Evolutionary conservation across 73 alveolate genomes (phyloP).

Genomic region (Blepharisma stoltei): DNA sequence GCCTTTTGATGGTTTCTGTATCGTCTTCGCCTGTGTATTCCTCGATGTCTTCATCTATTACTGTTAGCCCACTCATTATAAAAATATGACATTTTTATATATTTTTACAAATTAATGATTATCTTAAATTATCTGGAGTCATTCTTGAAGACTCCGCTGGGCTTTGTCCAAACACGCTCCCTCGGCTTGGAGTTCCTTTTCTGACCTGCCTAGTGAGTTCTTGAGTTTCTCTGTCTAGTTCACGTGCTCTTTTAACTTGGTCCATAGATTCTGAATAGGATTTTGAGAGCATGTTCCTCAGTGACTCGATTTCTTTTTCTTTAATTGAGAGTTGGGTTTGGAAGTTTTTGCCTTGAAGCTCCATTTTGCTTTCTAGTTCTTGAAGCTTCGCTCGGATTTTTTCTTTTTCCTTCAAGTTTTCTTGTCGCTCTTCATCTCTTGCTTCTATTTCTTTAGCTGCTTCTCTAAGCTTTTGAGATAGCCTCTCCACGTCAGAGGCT

Average conservation of each 20-base stretch:
- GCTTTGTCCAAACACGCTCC: too few relatives aligned
- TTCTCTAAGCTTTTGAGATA: too few relatives aligned
- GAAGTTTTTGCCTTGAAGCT: neutral
- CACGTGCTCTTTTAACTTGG: neutral
- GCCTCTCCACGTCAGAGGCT: too few relatives aligned
- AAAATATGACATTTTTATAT: too few relatives aligned
- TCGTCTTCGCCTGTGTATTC: constrained; percentile 3
- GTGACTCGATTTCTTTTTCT: constrained; percentile 22
- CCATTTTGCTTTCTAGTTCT: constrained; percentile 16
- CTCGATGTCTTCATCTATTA: constrained; percentile 11
- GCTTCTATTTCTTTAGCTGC: too few relatives aligned
- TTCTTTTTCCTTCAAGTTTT: constrained; percentile 20
- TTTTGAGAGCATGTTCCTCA: neutral
- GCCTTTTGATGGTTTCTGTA: neutral
- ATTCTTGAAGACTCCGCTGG: too few relatives aligned
- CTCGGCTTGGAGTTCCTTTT: neutral
- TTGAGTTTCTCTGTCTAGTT: constrained; percentile 7
- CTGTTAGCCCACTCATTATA: neutral
- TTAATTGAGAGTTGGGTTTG: neutral
- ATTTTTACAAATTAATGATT: too few relatives aligned
- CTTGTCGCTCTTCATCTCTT: neutral
- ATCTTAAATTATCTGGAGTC: too few relatives aligned
- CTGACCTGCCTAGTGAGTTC: constrained; percentile 28
- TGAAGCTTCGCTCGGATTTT: neutral
- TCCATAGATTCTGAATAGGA: neutral